phyloP scores from a whole-genome alignment of 2,329 filamentous ascomycete species.

The Colletotrichum caudatum region DNA sequence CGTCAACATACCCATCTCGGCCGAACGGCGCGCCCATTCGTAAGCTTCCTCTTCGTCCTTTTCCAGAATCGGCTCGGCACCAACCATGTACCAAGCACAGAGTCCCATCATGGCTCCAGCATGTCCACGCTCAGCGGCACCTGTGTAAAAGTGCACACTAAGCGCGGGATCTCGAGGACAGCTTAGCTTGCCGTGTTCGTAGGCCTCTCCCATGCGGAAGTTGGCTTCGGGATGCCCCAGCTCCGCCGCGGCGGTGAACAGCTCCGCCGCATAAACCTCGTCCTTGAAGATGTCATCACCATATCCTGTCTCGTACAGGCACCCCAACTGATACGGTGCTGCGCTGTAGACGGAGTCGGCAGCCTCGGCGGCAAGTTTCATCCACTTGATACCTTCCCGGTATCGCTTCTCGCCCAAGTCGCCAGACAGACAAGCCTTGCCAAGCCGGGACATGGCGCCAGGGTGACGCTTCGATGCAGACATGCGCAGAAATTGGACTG shows the following conservation, averaged over 20 bases:
- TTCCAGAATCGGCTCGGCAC: conserved; percentile 89
- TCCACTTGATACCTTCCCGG: conserved; percentile 93
- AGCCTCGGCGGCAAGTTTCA: conserved; percentile 91
- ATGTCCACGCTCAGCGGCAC: conserved; percentile 86
- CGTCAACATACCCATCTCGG: conserved; percentile 78
- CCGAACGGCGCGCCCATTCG: conserved; percentile 92
- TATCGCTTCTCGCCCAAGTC: conserved; percentile 91
- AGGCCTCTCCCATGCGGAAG: conserved; percentile 92
- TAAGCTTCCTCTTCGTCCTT: conserved; percentile 97
- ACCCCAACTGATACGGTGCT: conserved; percentile 89
- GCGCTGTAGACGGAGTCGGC: conserved; percentile 93
- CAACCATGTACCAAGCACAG: conserved; percentile 98
- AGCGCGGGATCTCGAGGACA: conserved; percentile 93
- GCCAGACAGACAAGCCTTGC: conserved; percentile 88
- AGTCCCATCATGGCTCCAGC: conserved; percentile 96
- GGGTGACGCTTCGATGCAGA: conserved; percentile 95
- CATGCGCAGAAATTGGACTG: conserved; percentile 91
- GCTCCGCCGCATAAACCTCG: conserved; percentile 87
- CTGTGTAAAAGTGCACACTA: conserved; percentile 97
- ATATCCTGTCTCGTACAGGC: conserved; percentile 91
- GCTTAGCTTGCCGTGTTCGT: conserved; percentile 88
- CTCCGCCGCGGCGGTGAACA: conserved; percentile 95
- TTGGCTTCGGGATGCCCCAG: conserved; percentile 89
- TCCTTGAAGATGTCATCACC: conserved; percentile 95
- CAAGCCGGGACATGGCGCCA: conserved; percentile 92